These are phyloP conservation scores for Jacaranda mimosifolia DNA, from an alignment of 257 asterid genomes.

Conservation along the genomic window DNA sequence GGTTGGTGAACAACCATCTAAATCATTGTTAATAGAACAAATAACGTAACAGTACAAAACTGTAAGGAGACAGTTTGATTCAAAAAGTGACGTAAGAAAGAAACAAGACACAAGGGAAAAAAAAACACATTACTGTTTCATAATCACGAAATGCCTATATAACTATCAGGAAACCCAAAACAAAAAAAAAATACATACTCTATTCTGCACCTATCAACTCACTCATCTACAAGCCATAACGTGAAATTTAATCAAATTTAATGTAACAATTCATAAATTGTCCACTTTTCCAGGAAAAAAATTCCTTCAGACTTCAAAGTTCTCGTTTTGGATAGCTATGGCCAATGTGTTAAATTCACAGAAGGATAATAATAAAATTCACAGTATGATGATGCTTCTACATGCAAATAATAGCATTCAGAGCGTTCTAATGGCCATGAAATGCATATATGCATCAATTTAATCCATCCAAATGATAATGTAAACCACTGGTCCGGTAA, in stretches of 20 bases:
- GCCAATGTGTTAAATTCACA: too few relatives aligned
- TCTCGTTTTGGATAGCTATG: too few relatives aligned
- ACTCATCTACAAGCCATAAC: slow-evolving; percentile 22
- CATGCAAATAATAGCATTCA: slow-evolving; percentile 14
- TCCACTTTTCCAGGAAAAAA: not conserved
- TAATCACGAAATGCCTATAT: not conserved
- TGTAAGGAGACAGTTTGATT: slow-evolving; percentile 22
- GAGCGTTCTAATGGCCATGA: slow-evolving; percentile 32
- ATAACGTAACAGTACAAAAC: slow-evolving; percentile 4
- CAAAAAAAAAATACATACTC: not conserved
- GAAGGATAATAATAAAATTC: not conserved
- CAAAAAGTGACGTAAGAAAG: slow-evolving; percentile 21
- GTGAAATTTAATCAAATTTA: slow-evolving; percentile 12
- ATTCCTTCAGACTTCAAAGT: not conserved
- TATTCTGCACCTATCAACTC: slow-evolving; percentile 14
- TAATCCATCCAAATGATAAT: slow-evolving; percentile 23
- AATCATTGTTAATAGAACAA: not conserved
- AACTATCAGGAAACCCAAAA: not conserved
- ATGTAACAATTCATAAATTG: not conserved
- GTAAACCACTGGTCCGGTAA: slow-evolving; percentile 20
- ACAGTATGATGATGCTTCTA: slow-evolving; percentile 18
- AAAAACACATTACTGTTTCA: not conserved
- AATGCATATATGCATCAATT: slow-evolving; percentile 31
- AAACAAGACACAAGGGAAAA: slow-evolving; percentile 13
- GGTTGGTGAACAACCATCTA: slow-evolving; percentile 6